Base-by-base conservation (phyloP, 139 green algal species). In the Auxenochlorella protothecoides region DNA sequence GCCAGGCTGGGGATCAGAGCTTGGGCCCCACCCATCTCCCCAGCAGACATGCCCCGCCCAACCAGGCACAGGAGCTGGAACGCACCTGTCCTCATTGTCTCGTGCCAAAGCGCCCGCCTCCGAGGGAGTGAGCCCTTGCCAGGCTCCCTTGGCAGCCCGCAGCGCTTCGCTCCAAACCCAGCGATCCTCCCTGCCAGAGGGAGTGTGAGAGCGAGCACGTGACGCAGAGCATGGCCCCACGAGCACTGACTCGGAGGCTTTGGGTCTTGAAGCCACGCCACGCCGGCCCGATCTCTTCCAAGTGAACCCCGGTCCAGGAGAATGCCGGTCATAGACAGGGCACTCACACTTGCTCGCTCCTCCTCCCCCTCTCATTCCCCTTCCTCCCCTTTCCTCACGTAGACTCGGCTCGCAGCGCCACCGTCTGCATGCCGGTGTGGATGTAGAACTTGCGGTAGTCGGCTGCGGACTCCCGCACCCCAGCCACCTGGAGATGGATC, bases 401-500 rank as follows among this genome's bases (percentile, higher is more conserved):
- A 55, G 75, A 83, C 72, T 93, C 89, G 14, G 89, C 84, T 4
- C 82, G 76, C 63, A 92, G 70, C 13, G 74, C 59, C 6, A 94
- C 60, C 9, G 69, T 84, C 16, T 73, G 78, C 7, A 78, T 87
- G 66, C 87, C 84, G 65, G 62, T 89, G 75, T 89, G 70, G 12
- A 95, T 68, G 72, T 94, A 95, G 68, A 95, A 88, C 75, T 93
- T 95, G 65, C 81, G 70, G 71, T 85, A 80, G 54, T 88, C 86
- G 61, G 84, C 72, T 1, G 78, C 44, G 5, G 77, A 88, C 9
- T 83, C 76, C 3, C 77, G 72, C 6, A 95, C 16, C 16, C 63
- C 81, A 14, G 80, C 72, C 15, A 92, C 79, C 85, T 92, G 78
- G 66, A 77, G 16, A 64, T 0, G 51, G 66, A 87, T 72, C 64